A percentile compares a stretch with the other conserved stretches of the same genome.
Evolutionary conservation across 345 rosid genomes (phyloP).

Genomic region (Arabidopsis suecica): DNA sequence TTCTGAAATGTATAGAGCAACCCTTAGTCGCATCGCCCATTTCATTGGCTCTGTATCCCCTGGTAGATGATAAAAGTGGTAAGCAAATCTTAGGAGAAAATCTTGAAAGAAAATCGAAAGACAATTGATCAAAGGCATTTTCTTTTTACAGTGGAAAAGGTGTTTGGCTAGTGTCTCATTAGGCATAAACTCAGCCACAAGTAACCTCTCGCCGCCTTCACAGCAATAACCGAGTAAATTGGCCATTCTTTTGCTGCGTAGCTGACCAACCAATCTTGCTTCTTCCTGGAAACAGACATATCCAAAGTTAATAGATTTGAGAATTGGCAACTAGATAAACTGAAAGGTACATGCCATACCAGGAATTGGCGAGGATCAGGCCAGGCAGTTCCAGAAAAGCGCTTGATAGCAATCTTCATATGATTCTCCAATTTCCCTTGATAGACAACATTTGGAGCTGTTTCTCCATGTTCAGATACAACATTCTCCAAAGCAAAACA

Average conservation of each 20-base stretch:
- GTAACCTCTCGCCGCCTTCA: conserved; percentile 77
- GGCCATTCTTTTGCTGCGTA: conserved; percentile 71
- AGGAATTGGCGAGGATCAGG: conserved; percentile 82
- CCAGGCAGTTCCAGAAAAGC: conserved; percentile 81
- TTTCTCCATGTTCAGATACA: conserved; percentile 82
- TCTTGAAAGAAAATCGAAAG: background rate
- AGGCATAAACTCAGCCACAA: conserved; percentile 83
- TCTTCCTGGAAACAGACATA: conserved; percentile 59
- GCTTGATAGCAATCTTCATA: conserved; percentile 74
- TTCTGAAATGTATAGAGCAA: conserved; percentile 79
- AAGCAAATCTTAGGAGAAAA: background rate
- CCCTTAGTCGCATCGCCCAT: conserved; percentile 95
- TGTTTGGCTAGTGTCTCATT: conserved; percentile 88
- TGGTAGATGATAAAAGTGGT: conserved; percentile 30
- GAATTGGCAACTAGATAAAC: background rate
- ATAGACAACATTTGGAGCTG: conserved; percentile 82
- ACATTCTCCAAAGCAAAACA: conserved; percentile 78
- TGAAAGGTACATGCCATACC: conserved; percentile 43
- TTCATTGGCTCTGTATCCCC: conserved; percentile 95
- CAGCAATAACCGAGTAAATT: conserved; percentile 86
- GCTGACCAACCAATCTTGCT: conserved; percentile 77
- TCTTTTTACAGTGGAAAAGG: conserved; percentile 75
- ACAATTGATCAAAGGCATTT: background rate
- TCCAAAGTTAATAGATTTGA: background rate
- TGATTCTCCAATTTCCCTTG: conserved; percentile 77